Evolutionary conservation across 768 basidiomycete genomes (phyloP).

Genomic region (Pulveroboletus ravenelii): DNA sequence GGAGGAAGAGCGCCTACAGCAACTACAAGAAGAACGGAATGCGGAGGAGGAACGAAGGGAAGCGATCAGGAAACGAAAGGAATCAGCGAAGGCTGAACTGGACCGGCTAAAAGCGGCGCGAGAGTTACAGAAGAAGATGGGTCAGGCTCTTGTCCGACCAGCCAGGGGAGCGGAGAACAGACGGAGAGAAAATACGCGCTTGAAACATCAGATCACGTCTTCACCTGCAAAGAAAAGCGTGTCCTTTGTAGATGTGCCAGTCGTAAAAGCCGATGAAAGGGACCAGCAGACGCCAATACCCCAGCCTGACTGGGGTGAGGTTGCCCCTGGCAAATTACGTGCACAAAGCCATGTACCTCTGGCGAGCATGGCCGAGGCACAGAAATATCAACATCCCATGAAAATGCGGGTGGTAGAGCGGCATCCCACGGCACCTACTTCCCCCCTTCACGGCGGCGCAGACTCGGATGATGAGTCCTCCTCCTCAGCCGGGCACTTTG

Average conservation of each 20-base stretch:
- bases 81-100: constrained; percentile 42
- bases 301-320: constrained; percentile 48
- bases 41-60: constrained; percentile 43
- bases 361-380: constrained; percentile 27
- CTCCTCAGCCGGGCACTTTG: constrained; percentile 28
- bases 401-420: constrained; percentile 69
- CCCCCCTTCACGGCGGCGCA: constrained; percentile 7
- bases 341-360: constrained; percentile 34
- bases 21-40: constrained; percentile 36
- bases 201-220: constrained; percentile 24
- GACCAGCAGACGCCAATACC: constrained; percentile 1
- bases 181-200: constrained; percentile 27
- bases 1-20: constrained; percentile 56
- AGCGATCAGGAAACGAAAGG: constrained; percentile 46
- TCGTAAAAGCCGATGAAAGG: constrained; percentile 19
- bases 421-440: constrained; percentile 32
- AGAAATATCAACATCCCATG: constrained; percentile 49
- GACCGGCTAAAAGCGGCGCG: constrained; percentile 35
- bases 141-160: constrained; percentile 54
- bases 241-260: constrained; percentile 49
- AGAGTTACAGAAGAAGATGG: constrained; percentile 76
- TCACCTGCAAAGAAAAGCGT: constrained; percentile 57
- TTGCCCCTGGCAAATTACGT: constrained; percentile 47
- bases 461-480: constrained; percentile 74
- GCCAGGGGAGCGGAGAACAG: constrained; percentile 30